Conservation (phyloP, 2,329 filamentous ascomycete genomes). For the Nothophoma quercina region DNA sequence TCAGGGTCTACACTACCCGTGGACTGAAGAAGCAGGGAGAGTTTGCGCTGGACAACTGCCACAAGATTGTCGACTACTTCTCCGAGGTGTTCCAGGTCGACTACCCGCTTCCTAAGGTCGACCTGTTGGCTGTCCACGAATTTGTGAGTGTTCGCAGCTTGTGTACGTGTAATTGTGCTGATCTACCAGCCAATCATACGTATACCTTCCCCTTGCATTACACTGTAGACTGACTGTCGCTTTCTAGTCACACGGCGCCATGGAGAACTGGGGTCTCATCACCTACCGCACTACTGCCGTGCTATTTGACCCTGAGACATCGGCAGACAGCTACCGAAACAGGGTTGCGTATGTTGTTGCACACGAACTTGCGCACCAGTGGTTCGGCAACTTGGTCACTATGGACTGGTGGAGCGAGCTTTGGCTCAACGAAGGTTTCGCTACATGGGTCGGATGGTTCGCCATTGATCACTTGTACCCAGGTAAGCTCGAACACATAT, state of each 20-base stretch:
- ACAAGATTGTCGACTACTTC: slow-evolving; percentile 94
- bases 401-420: slow-evolving; percentile 96
- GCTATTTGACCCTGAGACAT: slow-evolving; percentile 92
- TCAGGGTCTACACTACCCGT: slow-evolving; percentile 93
- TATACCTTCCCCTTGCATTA: slow-evolving; percentile 31
- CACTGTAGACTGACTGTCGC: slow-evolving; percentile 51
- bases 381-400: slow-evolving; percentile 94
- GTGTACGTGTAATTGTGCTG: slow-evolving; percentile 24
- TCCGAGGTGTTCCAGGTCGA: slow-evolving; percentile 90
- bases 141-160: slow-evolving; percentile 67
- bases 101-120: slow-evolving; percentile 91
- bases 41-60: slow-evolving; percentile 88
- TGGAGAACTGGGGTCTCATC: slow-evolving; percentile 99
- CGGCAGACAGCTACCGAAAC: slow-evolving; percentile 90
- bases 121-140: slow-evolving; percentile 93
- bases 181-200: slow-evolving; percentile 53
- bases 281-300: slow-evolving; percentile 96
- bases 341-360: slow-evolving; percentile 95
- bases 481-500: slow-evolving; percentile 49
- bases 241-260: slow-evolving; percentile 74
- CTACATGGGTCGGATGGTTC: slow-evolving; percentile 97
- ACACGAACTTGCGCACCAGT: slow-evolving; percentile 96
- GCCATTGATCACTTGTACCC: slow-evolving; percentile 91
- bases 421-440: slow-evolving; percentile 96
- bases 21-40: slow-evolving; percentile 93